These are phyloP conservation scores for Backusella australiensis DNA, from an alignment of 192 early-diverging fungal genomes.

Conservation along the genomic window DNA sequence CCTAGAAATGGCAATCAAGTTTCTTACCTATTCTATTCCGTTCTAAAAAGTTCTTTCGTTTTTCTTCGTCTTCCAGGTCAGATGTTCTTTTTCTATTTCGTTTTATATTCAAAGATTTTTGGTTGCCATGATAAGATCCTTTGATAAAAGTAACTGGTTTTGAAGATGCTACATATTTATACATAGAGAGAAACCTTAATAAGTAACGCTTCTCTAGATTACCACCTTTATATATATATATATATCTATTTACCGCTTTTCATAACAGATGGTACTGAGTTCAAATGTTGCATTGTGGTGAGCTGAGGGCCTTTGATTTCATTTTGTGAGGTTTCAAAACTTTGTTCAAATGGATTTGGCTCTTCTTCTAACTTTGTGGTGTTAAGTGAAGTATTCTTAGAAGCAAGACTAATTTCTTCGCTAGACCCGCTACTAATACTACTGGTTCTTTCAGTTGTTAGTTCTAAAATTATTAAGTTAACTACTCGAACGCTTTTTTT, in stretches of 20 bases:
- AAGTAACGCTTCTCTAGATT: too few relatives aligned
- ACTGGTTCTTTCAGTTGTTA: background rate
- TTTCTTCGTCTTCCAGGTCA: conserved; percentile 60
- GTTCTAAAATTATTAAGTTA: background rate
- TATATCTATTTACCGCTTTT: background rate
- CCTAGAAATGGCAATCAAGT: background rate
- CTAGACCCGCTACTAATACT: background rate
- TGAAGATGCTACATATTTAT: background rate
- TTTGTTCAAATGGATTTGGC: conserved; percentile 88
- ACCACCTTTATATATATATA: too few relatives aligned
- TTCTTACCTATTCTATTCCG: conserved; percentile 78
- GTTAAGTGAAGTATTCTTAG: background rate
- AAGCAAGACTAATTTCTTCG: background rate
- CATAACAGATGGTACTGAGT: too few relatives aligned
- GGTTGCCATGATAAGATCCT: background rate
- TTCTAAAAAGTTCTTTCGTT: conserved; percentile 83
- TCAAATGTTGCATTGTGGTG: background rate
- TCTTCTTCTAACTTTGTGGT: conserved; percentile 72
- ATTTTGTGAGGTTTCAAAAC: conserved; percentile 48
- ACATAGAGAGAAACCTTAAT: too few relatives aligned
- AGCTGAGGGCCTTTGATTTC: background rate
- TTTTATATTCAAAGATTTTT: background rate
- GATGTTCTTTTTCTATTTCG: background rate
- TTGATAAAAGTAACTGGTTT: background rate
- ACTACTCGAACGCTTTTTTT: background rate